A percentile compares a stretch with the other conserved stretches of the same genome.
phyloP scores from a whole-genome alignment of 108 stramenopile species.

The Epipyxis sp. region DNA sequence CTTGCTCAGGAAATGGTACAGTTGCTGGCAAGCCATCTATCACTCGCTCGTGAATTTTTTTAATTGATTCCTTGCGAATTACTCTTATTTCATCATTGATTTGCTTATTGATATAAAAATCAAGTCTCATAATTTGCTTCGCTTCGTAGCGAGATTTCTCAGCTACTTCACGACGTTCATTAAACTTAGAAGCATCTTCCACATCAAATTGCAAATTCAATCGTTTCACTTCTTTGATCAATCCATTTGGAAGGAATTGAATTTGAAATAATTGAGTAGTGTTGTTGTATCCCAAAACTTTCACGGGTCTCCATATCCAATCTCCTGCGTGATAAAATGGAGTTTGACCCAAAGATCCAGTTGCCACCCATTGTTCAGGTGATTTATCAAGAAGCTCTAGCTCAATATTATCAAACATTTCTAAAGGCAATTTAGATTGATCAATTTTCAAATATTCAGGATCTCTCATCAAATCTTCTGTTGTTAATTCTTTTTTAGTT shows the following conservation, averaged over 20 bases:
- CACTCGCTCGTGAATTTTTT: conserved; percentile 48
- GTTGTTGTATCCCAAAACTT: conserved; percentile 34
- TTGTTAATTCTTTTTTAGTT: neutral
- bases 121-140: conserved; percentile 52
- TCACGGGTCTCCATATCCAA: conserved; percentile 48
- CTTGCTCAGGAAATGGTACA: conserved; percentile 47
- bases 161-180: conserved; percentile 38
- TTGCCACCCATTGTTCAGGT: conserved; percentile 47
- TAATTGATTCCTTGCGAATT: conserved; percentile 41
- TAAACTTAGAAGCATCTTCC: conserved; percentile 48
- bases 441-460: conserved; percentile 45
- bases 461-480: conserved; percentile 26
- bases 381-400: conserved; percentile 34
- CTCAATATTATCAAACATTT: conserved; percentile 50
- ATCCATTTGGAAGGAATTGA: conserved; percentile 38
- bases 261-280: conserved; percentile 13
- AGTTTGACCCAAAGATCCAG: conserved; percentile 38
- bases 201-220: conserved; percentile 60
- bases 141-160: conserved; percentile 42
- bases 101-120: conserved; percentile 55
- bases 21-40: conserved; percentile 47
- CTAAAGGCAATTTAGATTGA: conserved; percentile 55
- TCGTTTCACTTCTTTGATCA: conserved; percentile 50
- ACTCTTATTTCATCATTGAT: conserved; percentile 49
- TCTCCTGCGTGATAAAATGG: conserved; percentile 35